phyloP scores from a whole-genome alignment of 1,284 basidiomycete genomes.

The Mycena citricolor region DNA sequence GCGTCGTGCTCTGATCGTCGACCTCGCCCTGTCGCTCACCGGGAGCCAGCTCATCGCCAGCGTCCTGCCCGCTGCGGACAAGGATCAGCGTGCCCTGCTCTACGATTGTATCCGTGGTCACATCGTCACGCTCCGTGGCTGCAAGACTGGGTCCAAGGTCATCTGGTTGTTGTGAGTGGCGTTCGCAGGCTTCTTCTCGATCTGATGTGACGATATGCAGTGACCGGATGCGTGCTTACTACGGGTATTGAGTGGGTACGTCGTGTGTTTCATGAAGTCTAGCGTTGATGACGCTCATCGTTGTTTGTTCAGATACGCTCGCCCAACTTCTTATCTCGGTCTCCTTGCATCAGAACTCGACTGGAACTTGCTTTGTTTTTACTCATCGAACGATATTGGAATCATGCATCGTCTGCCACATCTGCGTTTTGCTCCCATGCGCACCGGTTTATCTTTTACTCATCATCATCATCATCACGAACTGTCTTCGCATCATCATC shows the following conservation, averaged over 20 bases:
- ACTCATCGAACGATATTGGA: no score
- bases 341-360: no score
- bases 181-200: background rate
- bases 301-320: no score
- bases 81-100: conserved; percentile 72
- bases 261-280: no score
- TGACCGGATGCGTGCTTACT: conserved; percentile 35
- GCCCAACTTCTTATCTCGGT: no score
- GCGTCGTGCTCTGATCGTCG: conserved; percentile 78
- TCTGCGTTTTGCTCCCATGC: no score
- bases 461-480: no score
- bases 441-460: no score
- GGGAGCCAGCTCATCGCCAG: conserved; percentile 81
- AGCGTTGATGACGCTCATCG: no score
- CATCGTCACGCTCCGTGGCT: conserved; percentile 79
- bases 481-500: no score
- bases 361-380: no score
- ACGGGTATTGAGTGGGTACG: conserved; percentile 42
- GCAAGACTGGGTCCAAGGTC: conserved; percentile 82
- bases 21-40: conserved; percentile 76
- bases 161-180: conserved; percentile 79
- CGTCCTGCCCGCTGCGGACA: conserved; percentile 77
- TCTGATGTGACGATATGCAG: conserved; percentile 26
- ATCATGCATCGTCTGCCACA: no score
- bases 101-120: conserved; percentile 83